These are phyloP conservation scores for Clarireedia hainanense DNA, from an alignment of 2,329 filamentous ascomycete genomes.

Conservation along the genomic window DNA sequence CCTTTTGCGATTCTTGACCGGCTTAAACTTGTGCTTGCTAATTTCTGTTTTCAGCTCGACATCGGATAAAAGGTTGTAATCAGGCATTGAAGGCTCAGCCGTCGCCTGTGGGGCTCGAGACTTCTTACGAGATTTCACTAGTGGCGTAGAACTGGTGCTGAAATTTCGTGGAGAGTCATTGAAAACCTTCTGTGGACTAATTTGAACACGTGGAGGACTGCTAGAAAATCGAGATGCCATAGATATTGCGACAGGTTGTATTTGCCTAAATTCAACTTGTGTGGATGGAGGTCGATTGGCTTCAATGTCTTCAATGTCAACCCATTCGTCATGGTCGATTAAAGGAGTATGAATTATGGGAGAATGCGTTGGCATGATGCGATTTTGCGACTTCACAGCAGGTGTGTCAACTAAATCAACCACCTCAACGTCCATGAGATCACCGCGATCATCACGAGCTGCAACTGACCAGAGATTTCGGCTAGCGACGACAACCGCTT, in stretches of 20 bases:
- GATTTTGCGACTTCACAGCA: slow-evolving; percentile 8
- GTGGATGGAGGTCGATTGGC: slow-evolving; percentile 4
- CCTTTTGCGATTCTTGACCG: slow-evolving; percentile 56
- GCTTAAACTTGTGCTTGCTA: slow-evolving; percentile 62
- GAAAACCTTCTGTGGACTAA: neutral
- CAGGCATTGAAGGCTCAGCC: slow-evolving; percentile 33
- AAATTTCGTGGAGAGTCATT: neutral
- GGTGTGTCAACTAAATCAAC: slow-evolving; percentile 46
- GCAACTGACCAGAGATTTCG: slow-evolving; percentile 61
- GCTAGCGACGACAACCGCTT: slow-evolving; percentile 11
- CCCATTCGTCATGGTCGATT: slow-evolving; percentile 19
- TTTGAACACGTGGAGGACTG: slow-evolving; percentile 9
- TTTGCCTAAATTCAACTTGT: slow-evolving; percentile 1
- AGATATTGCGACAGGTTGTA: slow-evolving; percentile 13
- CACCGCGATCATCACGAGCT: slow-evolving; percentile 57
- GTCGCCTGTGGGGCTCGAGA: neutral
- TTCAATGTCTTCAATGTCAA: slow-evolving; percentile 19
- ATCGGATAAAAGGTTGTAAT: slow-evolving; percentile 55
- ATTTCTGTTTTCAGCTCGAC: slow-evolving; percentile 55
- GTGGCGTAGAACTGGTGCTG: neutral
- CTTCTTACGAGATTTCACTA: slow-evolving; percentile 1
- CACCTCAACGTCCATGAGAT: slow-evolving; percentile 47
- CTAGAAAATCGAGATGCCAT: slow-evolving; percentile 12
- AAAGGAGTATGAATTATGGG: neutral
- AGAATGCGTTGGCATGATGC: neutral